Evolutionary conservation across 1,139 yeast genomes (phyloP).

Genomic region (Ogataea hybrid): DNA sequence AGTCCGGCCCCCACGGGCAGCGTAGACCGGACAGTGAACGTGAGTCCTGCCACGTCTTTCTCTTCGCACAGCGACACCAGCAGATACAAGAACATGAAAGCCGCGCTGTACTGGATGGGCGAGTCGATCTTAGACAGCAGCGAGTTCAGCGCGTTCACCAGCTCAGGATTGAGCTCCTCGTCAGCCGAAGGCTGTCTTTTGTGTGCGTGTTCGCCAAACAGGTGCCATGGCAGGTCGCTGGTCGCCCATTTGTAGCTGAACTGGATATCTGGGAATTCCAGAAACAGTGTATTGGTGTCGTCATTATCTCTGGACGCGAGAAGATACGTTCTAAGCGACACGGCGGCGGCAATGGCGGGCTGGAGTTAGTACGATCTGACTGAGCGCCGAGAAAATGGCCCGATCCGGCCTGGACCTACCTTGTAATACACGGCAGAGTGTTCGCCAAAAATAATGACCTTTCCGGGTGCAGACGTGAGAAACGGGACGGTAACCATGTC

Average conservation of each 20-base stretch:
- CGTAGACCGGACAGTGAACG: slow-evolving; percentile 72
- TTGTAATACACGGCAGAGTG: slow-evolving; percentile 94
- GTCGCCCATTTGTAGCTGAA: slow-evolving; percentile 63
- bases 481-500: slow-evolving; percentile 42
- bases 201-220: slow-evolving; percentile 29
- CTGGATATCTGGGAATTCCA: slow-evolving; percentile 83
- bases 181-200: slow-evolving; percentile 43
- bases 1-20: slow-evolving; percentile 97
- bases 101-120: slow-evolving; percentile 74
- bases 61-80: slow-evolving; percentile 57
- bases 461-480: slow-evolving; percentile 92
- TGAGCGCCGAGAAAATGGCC: not conserved
- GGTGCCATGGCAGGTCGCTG: slow-evolving; percentile 60
- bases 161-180: slow-evolving; percentile 58
- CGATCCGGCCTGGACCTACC: slow-evolving; percentile 33
- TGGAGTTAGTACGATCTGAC: slow-evolving; percentile 15
- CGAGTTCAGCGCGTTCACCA: slow-evolving; percentile 48
- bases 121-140: slow-evolving; percentile 46
- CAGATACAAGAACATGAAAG: slow-evolving; percentile 79
- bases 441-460: slow-evolving; percentile 93
- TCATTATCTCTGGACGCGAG: slow-evolving; percentile 44
- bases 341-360: slow-evolving; percentile 91
- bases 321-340: slow-evolving; percentile 77
- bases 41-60: slow-evolving; percentile 52
- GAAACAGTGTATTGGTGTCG: slow-evolving; percentile 42